Evolutionary conservation across 176 grass and related monocot genomes (phyloP).

Genomic region (Triticum timopheevii): DNA sequence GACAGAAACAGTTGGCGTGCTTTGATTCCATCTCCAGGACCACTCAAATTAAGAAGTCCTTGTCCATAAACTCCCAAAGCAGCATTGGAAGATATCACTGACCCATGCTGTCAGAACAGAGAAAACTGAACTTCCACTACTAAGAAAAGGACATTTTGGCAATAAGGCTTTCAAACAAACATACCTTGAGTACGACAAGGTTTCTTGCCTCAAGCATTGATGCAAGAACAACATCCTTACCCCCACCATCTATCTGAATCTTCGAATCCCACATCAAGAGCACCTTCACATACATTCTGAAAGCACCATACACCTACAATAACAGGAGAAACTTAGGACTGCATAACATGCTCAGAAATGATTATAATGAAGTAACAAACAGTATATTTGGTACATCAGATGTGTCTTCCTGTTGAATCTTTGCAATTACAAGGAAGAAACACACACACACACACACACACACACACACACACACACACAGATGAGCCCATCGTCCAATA

Average conservation of each 20-base stretch:
- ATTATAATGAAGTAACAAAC: conserved; percentile 13
- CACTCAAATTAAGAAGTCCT: conserved; percentile 97
- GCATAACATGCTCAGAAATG: not conserved
- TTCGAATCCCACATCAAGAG: conserved; percentile 98
- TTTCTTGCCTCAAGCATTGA: conserved; percentile 99
- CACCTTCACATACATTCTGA: conserved; percentile 98
- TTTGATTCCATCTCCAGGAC: conserved; percentile 90
- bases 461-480: not conserved
- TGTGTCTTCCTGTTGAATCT: not conserved
- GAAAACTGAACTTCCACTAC: conserved; percentile 32
- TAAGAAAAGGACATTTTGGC: not conserved
- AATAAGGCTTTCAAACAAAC: conserved; percentile 18
- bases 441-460: not conserved
- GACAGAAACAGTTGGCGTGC: conserved; percentile 82
- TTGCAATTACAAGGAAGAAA: not conserved
- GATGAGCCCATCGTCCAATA: not conserved
- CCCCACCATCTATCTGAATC: conserved; percentile 91
- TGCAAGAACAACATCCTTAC: conserved; percentile 74
- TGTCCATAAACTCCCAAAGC: conserved; percentile 95
- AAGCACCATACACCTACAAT: conserved; percentile 95
- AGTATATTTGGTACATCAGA: not conserved
- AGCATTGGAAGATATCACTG: conserved; percentile 92
- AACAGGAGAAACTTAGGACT: conserved; percentile 34
- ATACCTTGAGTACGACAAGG: conserved; percentile 92
- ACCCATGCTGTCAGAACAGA: conserved; percentile 76